Percentiles rank a stretch among this genome's conserved stretches.
These are phyloP conservation scores for Calocybe indica DNA, from an alignment of 768 basidiomycete genomes.

Conservation along the genomic window DNA sequence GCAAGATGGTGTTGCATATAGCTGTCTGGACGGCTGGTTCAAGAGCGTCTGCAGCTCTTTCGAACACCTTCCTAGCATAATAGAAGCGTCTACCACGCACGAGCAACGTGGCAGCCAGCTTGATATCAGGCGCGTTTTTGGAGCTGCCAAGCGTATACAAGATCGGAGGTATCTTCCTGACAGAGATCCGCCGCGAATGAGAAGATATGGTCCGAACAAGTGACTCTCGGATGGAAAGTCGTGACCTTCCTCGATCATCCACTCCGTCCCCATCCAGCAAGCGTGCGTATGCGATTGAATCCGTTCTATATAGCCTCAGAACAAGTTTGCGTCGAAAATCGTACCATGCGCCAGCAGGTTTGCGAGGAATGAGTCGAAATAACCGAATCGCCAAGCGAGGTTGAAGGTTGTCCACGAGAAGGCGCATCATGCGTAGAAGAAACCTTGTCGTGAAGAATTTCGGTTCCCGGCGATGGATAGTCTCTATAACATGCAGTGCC, in stretches of 20 bases:
- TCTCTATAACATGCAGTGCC: conserved; percentile 33
- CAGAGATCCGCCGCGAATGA: too few species aligned
- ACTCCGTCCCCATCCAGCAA: conserved; percentile 10
- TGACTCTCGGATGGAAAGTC: too few species aligned
- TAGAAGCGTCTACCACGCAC: conserved; percentile 33
- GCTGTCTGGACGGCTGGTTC: conserved; percentile 28
- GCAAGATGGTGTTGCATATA: conserved; percentile 54
- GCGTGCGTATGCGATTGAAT: conserved; percentile 23
- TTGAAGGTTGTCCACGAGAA: conserved; percentile 35
- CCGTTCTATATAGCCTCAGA: conserved; percentile 20
- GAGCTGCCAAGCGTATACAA: too few species aligned
- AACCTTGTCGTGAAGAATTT: conserved; percentile 34
- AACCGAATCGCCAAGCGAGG: conserved; percentile 26
- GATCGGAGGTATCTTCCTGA: too few species aligned
- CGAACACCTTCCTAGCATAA: conserved; percentile 39
- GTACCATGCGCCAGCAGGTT: conserved; percentile 13
- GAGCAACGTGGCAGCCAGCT: conserved; percentile 30
- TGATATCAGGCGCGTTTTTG: conserved; percentile 16
- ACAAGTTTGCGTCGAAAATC: conserved; percentile 27
- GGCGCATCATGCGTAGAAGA: conserved; percentile 30
- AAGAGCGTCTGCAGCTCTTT: conserved; percentile 17
- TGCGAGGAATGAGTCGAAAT: conserved; percentile 14
- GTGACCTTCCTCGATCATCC: neutral
- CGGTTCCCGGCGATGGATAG: conserved; percentile 26
- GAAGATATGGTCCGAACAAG: too few species aligned